Percentiles rank a stretch among this genome's conserved stretches.
Evolutionary conservation across 345 rosid genomes (phyloP).

Genomic region (Tarenaya hassleriana): DNA sequence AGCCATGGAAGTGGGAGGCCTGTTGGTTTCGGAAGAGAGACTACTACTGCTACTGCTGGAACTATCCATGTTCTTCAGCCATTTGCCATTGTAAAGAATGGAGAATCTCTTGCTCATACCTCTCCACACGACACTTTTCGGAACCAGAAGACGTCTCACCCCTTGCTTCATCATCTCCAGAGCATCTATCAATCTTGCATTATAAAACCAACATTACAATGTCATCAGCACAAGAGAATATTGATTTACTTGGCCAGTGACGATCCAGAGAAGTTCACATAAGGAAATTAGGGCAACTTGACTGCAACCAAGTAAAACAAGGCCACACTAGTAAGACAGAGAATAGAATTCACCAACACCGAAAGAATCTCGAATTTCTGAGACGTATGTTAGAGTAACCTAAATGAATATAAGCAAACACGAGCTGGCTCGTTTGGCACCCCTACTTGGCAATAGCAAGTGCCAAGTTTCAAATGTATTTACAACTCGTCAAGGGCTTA

Average conservation of each 20-base stretch:
- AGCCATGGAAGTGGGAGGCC: constrained; percentile 58
- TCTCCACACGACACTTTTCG: constrained; percentile 69
- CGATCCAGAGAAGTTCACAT: background rate
- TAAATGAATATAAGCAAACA: background rate
- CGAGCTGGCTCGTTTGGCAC: too few species aligned
- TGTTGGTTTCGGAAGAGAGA: constrained; percentile 33
- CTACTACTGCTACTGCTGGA: constrained; percentile 50
- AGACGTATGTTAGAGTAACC: background rate
- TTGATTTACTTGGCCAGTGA: background rate
- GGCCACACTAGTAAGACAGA: constrained; percentile 14
- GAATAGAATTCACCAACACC: constrained; percentile 9
- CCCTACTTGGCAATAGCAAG: too few species aligned
- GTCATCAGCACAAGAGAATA: constrained; percentile 7
- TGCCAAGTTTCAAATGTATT: too few species aligned
- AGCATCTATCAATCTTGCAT: constrained; percentile 78
- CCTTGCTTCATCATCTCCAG: constrained; percentile 99
- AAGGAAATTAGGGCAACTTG: background rate
- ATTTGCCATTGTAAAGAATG: constrained; percentile 66
- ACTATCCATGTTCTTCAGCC: constrained; percentile 76
- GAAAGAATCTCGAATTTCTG: background rate
- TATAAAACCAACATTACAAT: constrained; percentile 17
- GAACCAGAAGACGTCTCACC: constrained; percentile 80
- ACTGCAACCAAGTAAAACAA: background rate
- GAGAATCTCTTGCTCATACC: constrained; percentile 98
- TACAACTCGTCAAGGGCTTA: too few species aligned